These are phyloP conservation scores for Solanum hybrid DNA, from an alignment of 305 asterid species.

Conservation along the genomic window DNA sequence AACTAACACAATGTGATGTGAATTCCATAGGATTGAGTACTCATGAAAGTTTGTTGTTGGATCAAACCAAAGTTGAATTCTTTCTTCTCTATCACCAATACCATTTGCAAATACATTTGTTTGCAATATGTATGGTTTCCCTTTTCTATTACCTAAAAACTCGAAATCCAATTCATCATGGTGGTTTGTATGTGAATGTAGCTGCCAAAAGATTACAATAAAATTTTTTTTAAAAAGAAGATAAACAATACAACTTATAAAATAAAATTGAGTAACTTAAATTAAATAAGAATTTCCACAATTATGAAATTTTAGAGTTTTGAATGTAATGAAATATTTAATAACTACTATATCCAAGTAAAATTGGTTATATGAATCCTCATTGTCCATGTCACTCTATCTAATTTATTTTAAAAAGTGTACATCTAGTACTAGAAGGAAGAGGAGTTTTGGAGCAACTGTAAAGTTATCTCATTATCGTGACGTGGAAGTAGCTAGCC, in stretches of 20 bases:
- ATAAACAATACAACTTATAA: background rate
- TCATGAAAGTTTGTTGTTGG: conserved; percentile 47
- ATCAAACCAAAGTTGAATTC: conserved; percentile 49
- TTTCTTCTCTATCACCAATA: conserved; percentile 47
- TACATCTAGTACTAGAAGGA: background rate
- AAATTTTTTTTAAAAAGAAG: too few relatives aligned
- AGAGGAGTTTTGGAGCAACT: accelerated
- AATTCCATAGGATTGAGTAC: conserved; percentile 58
- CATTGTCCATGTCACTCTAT: background rate
- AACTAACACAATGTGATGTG: conserved; percentile 47
- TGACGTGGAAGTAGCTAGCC: too few relatives aligned
- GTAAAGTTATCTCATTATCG: too few relatives aligned
- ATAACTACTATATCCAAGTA: background rate
- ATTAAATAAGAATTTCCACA: background rate
- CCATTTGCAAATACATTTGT: conserved; percentile 54
- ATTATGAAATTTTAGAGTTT: background rate
- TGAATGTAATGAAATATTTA: background rate
- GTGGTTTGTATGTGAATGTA: conserved; percentile 18
- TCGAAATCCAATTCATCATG: conserved; percentile 69
- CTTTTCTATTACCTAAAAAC: conserved; percentile 56
- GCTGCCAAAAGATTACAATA: conserved; percentile 17
- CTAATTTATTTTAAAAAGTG: too few relatives aligned
- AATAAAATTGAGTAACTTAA: background rate
- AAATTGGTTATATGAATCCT: background rate
- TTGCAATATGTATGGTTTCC: conserved; percentile 40